A percentile compares a stretch with the other conserved stretches of the same genome.
phyloP scores from a whole-genome alignment of 345 rosid species.

The Corchorus capsularis region DNA sequence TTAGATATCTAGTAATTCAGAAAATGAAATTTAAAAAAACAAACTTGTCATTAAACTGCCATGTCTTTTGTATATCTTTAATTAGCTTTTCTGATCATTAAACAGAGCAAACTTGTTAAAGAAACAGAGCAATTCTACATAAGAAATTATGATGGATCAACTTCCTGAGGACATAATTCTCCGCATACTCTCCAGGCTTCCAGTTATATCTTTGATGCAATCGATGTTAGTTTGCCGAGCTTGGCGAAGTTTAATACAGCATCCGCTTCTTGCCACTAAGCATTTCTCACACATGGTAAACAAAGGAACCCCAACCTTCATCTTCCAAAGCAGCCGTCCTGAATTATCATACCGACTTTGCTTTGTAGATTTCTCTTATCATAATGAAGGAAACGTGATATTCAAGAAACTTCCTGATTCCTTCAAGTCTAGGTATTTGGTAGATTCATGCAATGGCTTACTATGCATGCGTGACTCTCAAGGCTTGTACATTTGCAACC shows the following conservation, averaged over 20 bases:
- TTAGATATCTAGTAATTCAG: too few species aligned
- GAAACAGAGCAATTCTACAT: constrained; percentile 21
- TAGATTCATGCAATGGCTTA: constrained; percentile 12
- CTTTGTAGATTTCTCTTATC: constrained; percentile 34
- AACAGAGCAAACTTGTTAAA: constrained; percentile 18
- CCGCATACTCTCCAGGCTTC: constrained; percentile 63
- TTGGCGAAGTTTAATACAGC: constrained; percentile 47
- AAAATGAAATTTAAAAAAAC: too few species aligned
- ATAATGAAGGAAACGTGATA: constrained; percentile 16
- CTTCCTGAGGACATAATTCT: constrained; percentile 60
- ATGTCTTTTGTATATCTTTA: constrained; percentile 2
- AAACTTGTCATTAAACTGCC: background rate
- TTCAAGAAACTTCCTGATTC: constrained; percentile 37
- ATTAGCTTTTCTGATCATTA: constrained; percentile 18
- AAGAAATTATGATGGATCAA: constrained; percentile 36
- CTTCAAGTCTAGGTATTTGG: background rate
- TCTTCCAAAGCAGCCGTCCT: constrained; percentile 58
- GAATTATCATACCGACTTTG: background rate
- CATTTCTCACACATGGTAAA: constrained; percentile 24
- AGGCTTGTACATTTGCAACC: constrained; percentile 52
- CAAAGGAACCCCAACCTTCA: constrained; percentile 41
- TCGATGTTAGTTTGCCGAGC: constrained; percentile 50
- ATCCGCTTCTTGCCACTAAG: constrained; percentile 35
- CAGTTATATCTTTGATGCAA: constrained; percentile 47
- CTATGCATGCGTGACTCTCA: constrained; percentile 41